Evolutionary conservation across 1,284 basidiomycete species (phyloP), one percentile per base, ranked within the genome.

Genomic region (Moesziomyces sp.): DNA sequence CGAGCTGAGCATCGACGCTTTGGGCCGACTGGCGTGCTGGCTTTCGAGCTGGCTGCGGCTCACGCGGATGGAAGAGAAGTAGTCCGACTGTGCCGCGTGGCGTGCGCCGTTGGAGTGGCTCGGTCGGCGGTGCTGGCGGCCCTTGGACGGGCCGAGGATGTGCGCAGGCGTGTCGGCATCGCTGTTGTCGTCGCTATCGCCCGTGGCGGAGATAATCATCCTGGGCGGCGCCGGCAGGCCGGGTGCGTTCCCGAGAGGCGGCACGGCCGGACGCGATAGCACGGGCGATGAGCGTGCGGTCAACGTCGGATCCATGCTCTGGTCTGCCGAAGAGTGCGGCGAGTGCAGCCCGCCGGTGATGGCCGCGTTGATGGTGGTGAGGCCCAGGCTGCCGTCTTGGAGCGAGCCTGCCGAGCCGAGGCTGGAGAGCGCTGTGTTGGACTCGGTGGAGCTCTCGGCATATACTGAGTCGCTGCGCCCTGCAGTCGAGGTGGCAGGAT

Each of bases 381-480:
- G 40, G 14, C 69, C 73, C 33, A 75, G 38, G 30, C 73, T 75
- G 11, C 73, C 73, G 19, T 54, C 60, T 7, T 66, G 67, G 9
- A 75, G 46, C 5, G 63, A 75, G 6, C 52, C 68, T 5, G 64
- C 63, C 4, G 73, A 75, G 0, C 68, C 67, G 2, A 75, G 56
- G 46, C 73, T 75, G 7, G 73, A 75, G 19, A 70, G 42, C 14
- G 68, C 59, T 4, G 58, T 61, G 43, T 75, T 75, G 42, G 73
- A 71, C 35, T 71, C 73, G 23, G 73, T 75, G 14, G 63, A 75
- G 57, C 73, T 75, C 21, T 71, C 73, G 2, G 73, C 63, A 26
- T 75, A 74, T 5, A 48, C 28, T 1, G 71, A 64, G 2, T 58
- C 64, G 18, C 62, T 52, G 30, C 42, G 61, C 13, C 33, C 40